Base-by-base conservation (phyloP, 257 asterid species). In the Forsythia viridissima region DNA sequence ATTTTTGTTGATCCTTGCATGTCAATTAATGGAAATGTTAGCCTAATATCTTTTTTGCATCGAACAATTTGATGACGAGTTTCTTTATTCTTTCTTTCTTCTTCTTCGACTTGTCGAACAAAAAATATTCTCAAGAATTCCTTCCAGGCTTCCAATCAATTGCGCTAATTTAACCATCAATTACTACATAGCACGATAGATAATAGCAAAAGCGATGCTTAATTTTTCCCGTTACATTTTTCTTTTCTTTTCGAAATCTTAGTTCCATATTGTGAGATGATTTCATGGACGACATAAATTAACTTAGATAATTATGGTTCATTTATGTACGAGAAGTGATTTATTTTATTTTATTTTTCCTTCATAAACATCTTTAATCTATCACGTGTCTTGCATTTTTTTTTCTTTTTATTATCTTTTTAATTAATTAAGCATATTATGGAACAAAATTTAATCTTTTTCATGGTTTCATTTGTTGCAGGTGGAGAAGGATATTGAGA, bases 1-100 rank as follows among this genome's bases (percentile, higher is more conserved):
- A 78, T 83, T 82, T 90, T 85, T 84, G 34, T 76, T 79, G 37
- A 75, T 80, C 75, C 85, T 76, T 65, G 83, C 77, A 42, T 77
- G 55, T 34, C 52, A 41, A 20, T 46, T 70, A 69, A 70, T 76
- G 80, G 57, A 70, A 39, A 55, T 80, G 73, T 15, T 46, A 46
- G 13, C 72, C 76, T 71, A 81, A 75, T 81, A 76, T 74, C 51
- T 70, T 48, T 73, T 43, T 72, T 74, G n/a, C 20, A 15, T 48
- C 20, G 20, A 48, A 48, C 59, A 48, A 5, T 63, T 39, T 72
- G 36, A 44, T 74, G 83, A 77, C 77, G 73, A 70, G 84, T 69
- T 63, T 52, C 30, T 55, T n/a, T 57, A 4, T 55, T 6, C 4
- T 8, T n/a, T 55, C 1, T 2, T 55, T 6, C 24, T 6, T 8